Evolutionary conservation across 2,329 filamentous ascomycete species (phyloP), one percentile per base, ranked within the genome.

Genomic region (Cercospora janseana): DNA sequence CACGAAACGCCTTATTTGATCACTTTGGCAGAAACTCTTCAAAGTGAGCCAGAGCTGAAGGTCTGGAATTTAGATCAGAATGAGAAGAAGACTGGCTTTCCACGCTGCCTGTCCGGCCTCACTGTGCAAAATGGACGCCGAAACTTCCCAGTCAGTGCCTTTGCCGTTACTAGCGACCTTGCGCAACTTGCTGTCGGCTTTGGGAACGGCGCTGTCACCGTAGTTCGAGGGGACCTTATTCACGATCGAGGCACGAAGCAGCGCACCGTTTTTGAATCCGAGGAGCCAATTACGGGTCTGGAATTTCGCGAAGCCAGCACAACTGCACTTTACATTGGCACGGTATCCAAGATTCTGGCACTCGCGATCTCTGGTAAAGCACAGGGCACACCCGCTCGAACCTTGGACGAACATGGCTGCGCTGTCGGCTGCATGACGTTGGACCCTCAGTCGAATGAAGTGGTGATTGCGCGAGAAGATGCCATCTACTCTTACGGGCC

Each of bases 61-160:
- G 92, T 97, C n/a, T 98, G 93, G 93, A 92, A 89, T 16, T 76
- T 98, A 60, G 91, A 97, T 67, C 94, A 91, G 71, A 79, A 86
- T 3, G 89, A 95, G 60, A 97, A 93, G 79, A 97, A 94, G 78
- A 94, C 88, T 4, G 90, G 90, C 32, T 76, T 86, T 55, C 93
- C 93, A 12, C 88, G 85, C 29, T 97, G 93, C 67, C 78, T 95
- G 59, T 95, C 88, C 65, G 93, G 86, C 1, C 73, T 96, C 44
- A 83, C 79, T 16, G 86, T 98, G 58, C 87, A 90, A 67, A 97
- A 97, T 73, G 90, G 87, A 31, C 82, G 88, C 66, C 90, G 92
- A 66, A 89, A 87, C 61, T 97, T 96, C 69, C 93, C 93, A n/a
- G 87, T 96, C 56, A 94, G 90, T 6, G 90, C 92, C 1, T 93